A percentile compares a stretch with the other conserved stretches of the same genome.
Conservation (phyloP, 192 early-diverging fungal genomes). For the Mortierella antarctica region DNA sequence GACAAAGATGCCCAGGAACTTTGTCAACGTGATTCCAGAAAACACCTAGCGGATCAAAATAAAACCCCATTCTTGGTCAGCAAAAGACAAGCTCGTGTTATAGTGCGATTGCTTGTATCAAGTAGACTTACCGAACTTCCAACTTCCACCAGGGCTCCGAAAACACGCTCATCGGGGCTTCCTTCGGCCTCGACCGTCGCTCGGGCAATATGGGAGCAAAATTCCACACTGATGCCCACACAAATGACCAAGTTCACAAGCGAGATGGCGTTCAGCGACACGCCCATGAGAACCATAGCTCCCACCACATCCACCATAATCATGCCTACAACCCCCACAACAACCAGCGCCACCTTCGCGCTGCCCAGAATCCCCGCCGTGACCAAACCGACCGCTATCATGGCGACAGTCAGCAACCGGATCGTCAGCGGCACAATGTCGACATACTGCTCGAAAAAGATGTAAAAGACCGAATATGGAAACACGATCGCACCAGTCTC, state of each 20-base stretch:
- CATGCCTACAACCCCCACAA: conserved; percentile 67
- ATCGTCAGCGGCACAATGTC: conserved; percentile 62
- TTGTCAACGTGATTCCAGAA: conserved; percentile 72
- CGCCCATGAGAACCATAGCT: conserved; percentile 65
- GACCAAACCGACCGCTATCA: conserved; percentile 64
- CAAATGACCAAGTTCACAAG: conserved; percentile 74
- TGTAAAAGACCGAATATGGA: conserved; percentile 73
- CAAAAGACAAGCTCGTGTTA: not conserved
- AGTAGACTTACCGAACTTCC: conserved; percentile 65
- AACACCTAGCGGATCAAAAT: conserved; percentile 58
- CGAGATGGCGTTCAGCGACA: conserved; percentile 72
- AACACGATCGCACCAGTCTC: conserved; percentile 61
- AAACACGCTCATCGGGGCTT: conserved; percentile 57
- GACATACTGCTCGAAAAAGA: conserved; percentile 77
- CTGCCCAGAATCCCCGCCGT: conserved; percentile 63
- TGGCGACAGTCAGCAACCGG: conserved; percentile 61
- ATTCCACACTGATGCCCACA: conserved; percentile 76
- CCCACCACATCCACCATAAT: conserved; percentile 68
- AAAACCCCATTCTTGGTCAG: not conserved
- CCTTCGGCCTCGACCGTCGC: conserved; percentile 61
- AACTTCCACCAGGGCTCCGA: conserved; percentile 62
- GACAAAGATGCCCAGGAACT: conserved; percentile 73
- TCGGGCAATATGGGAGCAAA: conserved; percentile 73
- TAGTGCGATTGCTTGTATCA: not conserved
- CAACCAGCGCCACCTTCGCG: conserved; percentile 61